Base-by-base conservation (phyloP, 768 basidiomycete species). In the Collybia nuda region DNA sequence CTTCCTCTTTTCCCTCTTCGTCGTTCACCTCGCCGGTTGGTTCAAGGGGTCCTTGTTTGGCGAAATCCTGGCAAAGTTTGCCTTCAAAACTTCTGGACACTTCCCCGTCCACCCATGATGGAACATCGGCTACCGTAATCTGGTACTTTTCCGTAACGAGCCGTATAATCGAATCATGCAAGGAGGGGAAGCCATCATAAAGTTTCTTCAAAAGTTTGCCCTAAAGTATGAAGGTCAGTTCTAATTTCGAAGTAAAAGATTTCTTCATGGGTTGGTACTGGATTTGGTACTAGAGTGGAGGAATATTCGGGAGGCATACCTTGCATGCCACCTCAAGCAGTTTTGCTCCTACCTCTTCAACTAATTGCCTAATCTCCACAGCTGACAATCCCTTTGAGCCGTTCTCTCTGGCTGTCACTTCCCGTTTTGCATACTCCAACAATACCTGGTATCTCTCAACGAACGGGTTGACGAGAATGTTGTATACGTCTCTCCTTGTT, bases 381-480 rank as follows among this genome's bases (percentile, higher is more conserved):
- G 26, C 48, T 57, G 60, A 66, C 67, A 84, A 70, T 41, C 71
- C 73, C 60, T 80, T 77, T 36, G 58, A 53, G 23, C 64, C 67
- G 39, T 68, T 69, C 11, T 62, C 67, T 29, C 58, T 65, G 18
- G 61, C 58, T 26, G 62, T 60, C 40, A 73, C 56, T 59, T 73
- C 73, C 41, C 61, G 47, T 28, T 62, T 62, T 37, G 75, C 70
- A 54, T 81, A 90, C 41, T 80, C 74, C 41, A 85, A 59, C 17
- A 86, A 62, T 38, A 73, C 62, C 41, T 67, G 56, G 59, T 75
- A 78, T 47, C 78, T 75, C 58, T 88, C 86, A 38, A 86, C 77
- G 60, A 88, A 90, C 22, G 86, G 85, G 62, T 81, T 88, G 46
- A 81, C 62, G 47, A 90, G 74, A 40, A 90, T 68, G 60, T 84